phyloP scores from a whole-genome alignment of 2,329 filamentous ascomycete species.

The Sordariomycetes sp. region DNA sequence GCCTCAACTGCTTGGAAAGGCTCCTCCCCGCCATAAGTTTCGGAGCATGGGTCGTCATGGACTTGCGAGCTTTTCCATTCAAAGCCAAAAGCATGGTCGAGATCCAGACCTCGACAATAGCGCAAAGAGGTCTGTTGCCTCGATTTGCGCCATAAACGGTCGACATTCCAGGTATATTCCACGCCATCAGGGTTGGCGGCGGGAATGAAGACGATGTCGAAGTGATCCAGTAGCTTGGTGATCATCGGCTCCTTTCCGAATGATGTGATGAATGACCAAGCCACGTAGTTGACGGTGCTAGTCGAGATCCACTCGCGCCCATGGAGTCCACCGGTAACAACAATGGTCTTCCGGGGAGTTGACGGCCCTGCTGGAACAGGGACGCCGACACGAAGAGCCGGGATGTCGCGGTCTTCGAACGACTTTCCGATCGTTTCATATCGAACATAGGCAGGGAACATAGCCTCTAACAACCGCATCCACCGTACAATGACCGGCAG shows the following conservation, averaged over 20 bases:
- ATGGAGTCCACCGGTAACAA: slow-evolving; percentile 81
- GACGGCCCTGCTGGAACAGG: slow-evolving; percentile 30
- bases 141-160: slow-evolving; percentile 93
- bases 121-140: slow-evolving; percentile 72
- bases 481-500: slow-evolving; percentile 75
- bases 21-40: slow-evolving; percentile 75
- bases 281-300: slow-evolving; percentile 82
- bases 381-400: slow-evolving; percentile 67
- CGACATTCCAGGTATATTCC: slow-evolving; percentile 83
- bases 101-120: slow-evolving; percentile 80
- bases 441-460: slow-evolving; percentile 76
- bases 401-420: slow-evolving; percentile 80
- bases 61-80: slow-evolving; percentile 66
- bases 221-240: slow-evolving; percentile 70
- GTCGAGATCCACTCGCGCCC: slow-evolving; percentile 95
- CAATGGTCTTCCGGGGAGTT: slow-evolving; percentile 60
- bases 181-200: slow-evolving; percentile 91
- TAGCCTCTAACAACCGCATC: slow-evolving; percentile 82
- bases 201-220: slow-evolving; percentile 83
- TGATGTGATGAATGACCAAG: slow-evolving; percentile 77
- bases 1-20: slow-evolving; percentile 82
- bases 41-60: slow-evolving; percentile 75
- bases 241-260: slow-evolving; percentile 66
- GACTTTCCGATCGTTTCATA: slow-evolving; percentile 73
- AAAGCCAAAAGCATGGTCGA: slow-evolving; percentile 80